A percentile compares a stretch with the other conserved stretches of the same genome.
These are phyloP conservation scores for Phytophthora aleatoria DNA, from an alignment of 352 stramenopile species.

Conservation along the genomic window DNA sequence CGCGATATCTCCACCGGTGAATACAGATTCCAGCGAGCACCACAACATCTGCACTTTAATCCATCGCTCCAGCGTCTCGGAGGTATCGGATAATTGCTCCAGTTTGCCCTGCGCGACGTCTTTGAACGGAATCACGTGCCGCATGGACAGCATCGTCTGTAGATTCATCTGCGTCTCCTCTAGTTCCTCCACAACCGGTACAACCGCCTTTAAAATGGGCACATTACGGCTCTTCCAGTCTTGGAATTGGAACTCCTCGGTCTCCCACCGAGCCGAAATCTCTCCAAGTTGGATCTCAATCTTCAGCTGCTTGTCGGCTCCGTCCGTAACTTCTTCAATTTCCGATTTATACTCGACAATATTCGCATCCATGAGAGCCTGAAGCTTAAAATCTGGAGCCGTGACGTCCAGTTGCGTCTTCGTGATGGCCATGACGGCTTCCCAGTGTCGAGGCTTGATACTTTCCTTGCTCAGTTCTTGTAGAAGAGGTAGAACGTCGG, in stretches of 20 bases:
- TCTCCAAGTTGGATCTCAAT: slow-evolving; percentile 96
- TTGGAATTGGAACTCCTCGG: slow-evolving; percentile 95
- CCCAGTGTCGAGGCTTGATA: slow-evolving; percentile 97
- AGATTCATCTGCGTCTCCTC: slow-evolving; percentile 98
- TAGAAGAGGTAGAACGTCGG: slow-evolving; percentile 95
- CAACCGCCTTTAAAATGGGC: slow-evolving; percentile 95
- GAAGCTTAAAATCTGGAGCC: slow-evolving; percentile 95
- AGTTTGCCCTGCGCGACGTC: slow-evolving; percentile 95
- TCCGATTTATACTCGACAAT: slow-evolving; percentile 93
- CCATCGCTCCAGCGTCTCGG: slow-evolving; percentile 97
- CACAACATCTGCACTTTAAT: slow-evolving; percentile 99
- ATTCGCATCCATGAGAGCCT: slow-evolving; percentile 94
- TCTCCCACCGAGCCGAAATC: slow-evolving; percentile 94
- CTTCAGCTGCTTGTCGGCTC: slow-evolving; percentile 97
- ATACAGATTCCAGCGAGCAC: slow-evolving; percentile 98
- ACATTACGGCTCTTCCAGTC: slow-evolving; percentile 95
- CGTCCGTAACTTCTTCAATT: slow-evolving; percentile 98
- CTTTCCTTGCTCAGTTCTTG: slow-evolving; percentile 97
- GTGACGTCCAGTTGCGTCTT: slow-evolving; percentile 94
- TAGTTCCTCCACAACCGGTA: slow-evolving; percentile 96
- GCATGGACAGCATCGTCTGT: slow-evolving; percentile 98
- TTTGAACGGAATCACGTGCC: slow-evolving; percentile 96
- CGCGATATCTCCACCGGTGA: slow-evolving; percentile 98
- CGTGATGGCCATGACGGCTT: slow-evolving; percentile 96
- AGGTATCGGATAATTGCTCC: slow-evolving; percentile 95